phyloP scores from a whole-genome alignment of 257 asterid species.

The Eucommia ulmoides region DNA sequence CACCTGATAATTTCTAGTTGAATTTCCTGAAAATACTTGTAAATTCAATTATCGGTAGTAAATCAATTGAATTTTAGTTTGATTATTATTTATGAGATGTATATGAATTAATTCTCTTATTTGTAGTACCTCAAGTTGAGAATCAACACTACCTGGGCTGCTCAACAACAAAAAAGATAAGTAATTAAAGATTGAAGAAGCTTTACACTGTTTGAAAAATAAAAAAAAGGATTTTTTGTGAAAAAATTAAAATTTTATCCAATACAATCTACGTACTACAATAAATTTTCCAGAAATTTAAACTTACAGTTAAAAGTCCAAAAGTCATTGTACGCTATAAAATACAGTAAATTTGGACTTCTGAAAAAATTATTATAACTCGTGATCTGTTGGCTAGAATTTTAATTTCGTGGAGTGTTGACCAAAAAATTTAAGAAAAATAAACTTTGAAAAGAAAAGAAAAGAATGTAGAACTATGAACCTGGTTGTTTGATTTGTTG shows the following conservation, averaged over 20 bases:
- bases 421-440: not conserved
- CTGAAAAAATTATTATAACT: too few species aligned
- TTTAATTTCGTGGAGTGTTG: too few species aligned
- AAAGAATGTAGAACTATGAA: constrained; percentile 4
- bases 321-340: too few species aligned
- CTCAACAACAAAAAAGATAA: not conserved
- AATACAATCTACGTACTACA: too few species aligned
- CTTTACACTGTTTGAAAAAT: not conserved
- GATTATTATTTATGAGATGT: too few species aligned
- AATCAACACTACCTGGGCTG: constrained; percentile 53
- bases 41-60: not conserved
- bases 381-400: too few species aligned
- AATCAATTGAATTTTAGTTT: too few species aligned
- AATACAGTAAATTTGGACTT: too few species aligned
- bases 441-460: not conserved
- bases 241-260: too few species aligned
- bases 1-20: constrained; percentile 54
- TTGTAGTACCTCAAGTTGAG: constrained; percentile 57
- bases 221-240: not conserved
- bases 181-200: not conserved
- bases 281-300: too few species aligned
- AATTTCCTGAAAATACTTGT: constrained; percentile 35
- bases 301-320: too few species aligned
- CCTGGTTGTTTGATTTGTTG: constrained; percentile 38
- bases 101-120: not conserved